phyloP scores from a whole-genome alignment of 768 basidiomycete species.

The Tulasnella sp. region DNA sequence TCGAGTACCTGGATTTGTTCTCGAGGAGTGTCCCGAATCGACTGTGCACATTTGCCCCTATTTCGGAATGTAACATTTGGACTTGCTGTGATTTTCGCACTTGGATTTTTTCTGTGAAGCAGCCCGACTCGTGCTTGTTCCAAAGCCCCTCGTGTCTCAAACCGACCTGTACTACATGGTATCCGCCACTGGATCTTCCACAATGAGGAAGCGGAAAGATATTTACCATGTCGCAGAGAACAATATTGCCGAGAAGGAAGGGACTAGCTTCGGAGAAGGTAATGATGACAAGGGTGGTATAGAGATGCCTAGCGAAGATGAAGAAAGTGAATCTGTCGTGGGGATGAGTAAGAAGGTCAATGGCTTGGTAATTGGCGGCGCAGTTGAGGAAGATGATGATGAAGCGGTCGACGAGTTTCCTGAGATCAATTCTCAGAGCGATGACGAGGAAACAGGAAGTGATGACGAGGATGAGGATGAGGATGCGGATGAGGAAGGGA shows the following conservation, averaged over 20 bases:
- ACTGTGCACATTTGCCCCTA: no score
- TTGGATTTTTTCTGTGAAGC: no score
- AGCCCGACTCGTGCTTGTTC: no score
- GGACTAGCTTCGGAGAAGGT: constrained; percentile 21
- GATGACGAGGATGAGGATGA: constrained; percentile 27
- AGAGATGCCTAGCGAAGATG: constrained; percentile 71
- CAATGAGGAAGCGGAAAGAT: no score
- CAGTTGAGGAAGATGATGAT: constrained; percentile 38
- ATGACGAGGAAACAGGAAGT: constrained; percentile 22
- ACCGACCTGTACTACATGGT: no score
- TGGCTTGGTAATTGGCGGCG: constrained; percentile 3
- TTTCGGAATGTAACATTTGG: no score
- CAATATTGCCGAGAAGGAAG: not conserved
- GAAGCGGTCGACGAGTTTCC: constrained; percentile 66
- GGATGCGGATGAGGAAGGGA: constrained; percentile 31
- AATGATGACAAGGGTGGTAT: constrained; percentile 38
- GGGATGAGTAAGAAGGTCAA: not conserved
- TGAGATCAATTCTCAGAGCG: constrained; percentile 37
- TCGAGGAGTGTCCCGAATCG: no score
- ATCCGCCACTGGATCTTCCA: no score
- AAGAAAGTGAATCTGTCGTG: not conserved
- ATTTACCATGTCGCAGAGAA: not conserved
- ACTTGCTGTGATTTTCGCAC: no score
- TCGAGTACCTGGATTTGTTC: no score
- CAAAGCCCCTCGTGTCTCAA: no score